Conservation (phyloP, 441 rosid genomes). For the Sinapis alba region DNA sequence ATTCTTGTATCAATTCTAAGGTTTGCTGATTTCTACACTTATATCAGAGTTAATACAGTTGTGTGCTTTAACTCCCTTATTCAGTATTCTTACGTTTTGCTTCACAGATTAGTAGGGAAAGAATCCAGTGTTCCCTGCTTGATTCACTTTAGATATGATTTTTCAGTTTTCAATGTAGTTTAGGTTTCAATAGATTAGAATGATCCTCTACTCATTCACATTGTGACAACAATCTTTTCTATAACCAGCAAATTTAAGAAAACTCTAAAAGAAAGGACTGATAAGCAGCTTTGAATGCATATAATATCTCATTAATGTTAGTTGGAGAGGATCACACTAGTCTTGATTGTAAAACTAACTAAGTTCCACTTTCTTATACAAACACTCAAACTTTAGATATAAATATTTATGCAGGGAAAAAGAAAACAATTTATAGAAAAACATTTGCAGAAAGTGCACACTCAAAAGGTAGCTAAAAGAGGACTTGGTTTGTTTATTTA, state of each 20-base stretch:
- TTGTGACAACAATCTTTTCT: background rate
- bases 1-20: background rate
- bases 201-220: background rate
- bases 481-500: slow-evolving; percentile 14
- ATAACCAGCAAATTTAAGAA: background rate
- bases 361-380: slow-evolving; percentile 7
- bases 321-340: too few species aligned
- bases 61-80: background rate
- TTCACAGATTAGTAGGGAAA: background rate
- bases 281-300: background rate
- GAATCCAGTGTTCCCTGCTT: background rate
- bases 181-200: background rate
- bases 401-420: too few species aligned
- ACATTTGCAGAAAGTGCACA: too few species aligned
- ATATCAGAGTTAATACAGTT: too few species aligned
- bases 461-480: background rate
- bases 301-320: too few species aligned
- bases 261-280: background rate
- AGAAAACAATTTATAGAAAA: too few species aligned
- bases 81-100: background rate
- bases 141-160: background rate
- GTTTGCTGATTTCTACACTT: background rate
- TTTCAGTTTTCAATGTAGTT: background rate
- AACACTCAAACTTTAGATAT: background rate
- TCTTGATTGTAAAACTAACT: background rate